phyloP scores from a whole-genome alignment of 352 stramenopile species.

The Globisporangium radiosum region DNA sequence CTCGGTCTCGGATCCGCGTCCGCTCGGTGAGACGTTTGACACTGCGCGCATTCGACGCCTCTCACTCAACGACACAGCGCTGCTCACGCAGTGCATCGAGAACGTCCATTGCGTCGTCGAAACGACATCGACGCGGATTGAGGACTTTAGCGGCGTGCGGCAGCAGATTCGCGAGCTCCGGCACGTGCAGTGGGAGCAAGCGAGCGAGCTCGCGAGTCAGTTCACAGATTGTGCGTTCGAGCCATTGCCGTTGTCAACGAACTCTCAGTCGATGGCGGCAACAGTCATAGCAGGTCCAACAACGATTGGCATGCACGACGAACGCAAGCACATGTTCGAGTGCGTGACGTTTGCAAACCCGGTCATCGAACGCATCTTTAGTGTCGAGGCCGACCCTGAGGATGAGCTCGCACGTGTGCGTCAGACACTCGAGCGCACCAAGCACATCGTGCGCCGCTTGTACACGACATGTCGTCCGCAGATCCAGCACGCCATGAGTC shows the following conservation, averaged over 20 bases:
- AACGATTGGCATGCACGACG: conserved; percentile 12
- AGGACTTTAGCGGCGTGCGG: conserved; percentile 26
- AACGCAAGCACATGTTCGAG: conserved; percentile 46
- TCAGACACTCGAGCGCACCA: conserved; percentile 41
- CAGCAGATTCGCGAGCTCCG: conserved; percentile 28
- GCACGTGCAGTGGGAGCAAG: conserved; percentile 45
- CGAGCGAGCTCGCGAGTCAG: conserved; percentile 36
- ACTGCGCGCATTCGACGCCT: conserved; percentile 31
- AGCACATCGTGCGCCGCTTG: conserved; percentile 43
- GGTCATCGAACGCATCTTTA: conserved; percentile 48
- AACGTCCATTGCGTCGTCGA: conserved; percentile 27
- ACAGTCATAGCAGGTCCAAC: no score
- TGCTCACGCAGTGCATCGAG: conserved; percentile 29
- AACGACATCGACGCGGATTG: conserved; percentile 18
- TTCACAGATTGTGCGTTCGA: conserved; percentile 14
- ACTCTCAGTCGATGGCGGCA: neutral
- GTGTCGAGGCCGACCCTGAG: conserved; percentile 42
- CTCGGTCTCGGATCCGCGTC: conserved; percentile 8
- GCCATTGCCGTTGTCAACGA: neutral
- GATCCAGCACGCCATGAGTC: conserved; percentile 36
- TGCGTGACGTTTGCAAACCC: conserved; percentile 53
- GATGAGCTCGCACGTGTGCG: conserved; percentile 40
- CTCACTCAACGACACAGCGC: conserved; percentile 18
- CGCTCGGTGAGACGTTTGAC: conserved; percentile 33
- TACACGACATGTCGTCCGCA: conserved; percentile 41